Base-by-base conservation (phyloP, 768 basidiomycete species). In the Clitopilus hobsonii region DNA sequence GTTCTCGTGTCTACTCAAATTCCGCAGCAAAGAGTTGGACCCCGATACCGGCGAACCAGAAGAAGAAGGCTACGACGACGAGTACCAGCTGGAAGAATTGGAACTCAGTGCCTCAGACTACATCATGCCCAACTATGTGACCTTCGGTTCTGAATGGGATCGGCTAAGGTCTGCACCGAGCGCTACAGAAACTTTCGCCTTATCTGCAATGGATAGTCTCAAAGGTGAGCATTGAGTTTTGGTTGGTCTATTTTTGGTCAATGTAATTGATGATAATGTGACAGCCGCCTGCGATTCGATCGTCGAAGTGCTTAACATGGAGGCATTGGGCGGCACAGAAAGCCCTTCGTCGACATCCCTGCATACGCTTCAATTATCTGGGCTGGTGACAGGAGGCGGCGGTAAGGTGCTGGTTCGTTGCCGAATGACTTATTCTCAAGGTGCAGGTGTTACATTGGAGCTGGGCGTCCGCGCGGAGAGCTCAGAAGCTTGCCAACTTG, bases 1-100 rank as follows among this genome's bases (percentile, higher is more conserved):
- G 16, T 98, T 98, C 83, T 80, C 82, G 58, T 97, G 94, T 67
- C 82, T 86, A 7, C 85, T 99, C 69, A 94, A 93, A 71, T 99
- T 97, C 67, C 76, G 95, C 62, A 95, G 91, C 75, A 99, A 98
- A 71, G 97, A 99, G 67, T 82, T 98, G 16, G 97, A 99, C 70
- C 97, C 97, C 11, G 81, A 89, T 45, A 95, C 91, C 13, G 95
- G 95, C 22, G 86, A 91, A 65, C 97, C 97, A 7, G 97, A 99
- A 71, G 93, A 91, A 60, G 95, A 97, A 53, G 97, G 97, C n/a
- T 99, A 98, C 69, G 91, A 94, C 66, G 97, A 98, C 74, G 96
- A 98, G 71, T 99, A 99, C 71, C 91, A 93, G 69, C 75, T 98
- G 38, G 97, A 99, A 69, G 97, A 98, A 58, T 83, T 97, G 54